phyloP scores from a whole-genome alignment of 805 yeast species.

The Kazachstania taianensis region DNA sequence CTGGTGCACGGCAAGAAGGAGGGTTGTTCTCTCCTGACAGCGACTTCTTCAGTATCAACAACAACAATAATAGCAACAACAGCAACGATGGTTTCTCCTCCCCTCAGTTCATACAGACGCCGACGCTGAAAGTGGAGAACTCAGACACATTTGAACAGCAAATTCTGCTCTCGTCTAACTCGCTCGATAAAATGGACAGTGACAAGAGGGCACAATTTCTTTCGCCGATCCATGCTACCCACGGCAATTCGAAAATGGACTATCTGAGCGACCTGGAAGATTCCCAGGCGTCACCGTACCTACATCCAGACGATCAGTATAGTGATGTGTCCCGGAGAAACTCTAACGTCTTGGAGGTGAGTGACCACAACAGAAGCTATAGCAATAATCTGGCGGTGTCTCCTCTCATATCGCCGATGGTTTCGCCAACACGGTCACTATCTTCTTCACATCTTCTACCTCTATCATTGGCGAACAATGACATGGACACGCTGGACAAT shows the following conservation, averaged over 20 bases:
- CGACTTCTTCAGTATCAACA: neutral
- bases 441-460: neutral
- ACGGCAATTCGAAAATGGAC: neutral
- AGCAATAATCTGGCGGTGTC: constrained; percentile 14
- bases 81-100: neutral
- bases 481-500: no score
- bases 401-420: constrained; percentile 20
- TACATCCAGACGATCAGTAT: constrained; percentile 16
- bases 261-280: constrained; percentile 7
- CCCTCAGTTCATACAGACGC: constrained; percentile 7
- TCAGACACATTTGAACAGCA: neutral
- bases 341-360: no score
- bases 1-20: neutral
- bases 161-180: no score
- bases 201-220: neutral
- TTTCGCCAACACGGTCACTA: no score
- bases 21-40: neutral
- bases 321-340: no score
- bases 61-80: neutral
- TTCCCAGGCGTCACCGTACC: constrained; percentile 12
- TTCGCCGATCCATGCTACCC: constrained; percentile 1
- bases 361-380: neutral
- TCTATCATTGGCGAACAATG: constrained; percentile 1
- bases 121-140: constrained; percentile 14
- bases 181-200: no score